Conservation (phyloP, 306 rosid species). For the Rosa multiflora region DNA sequence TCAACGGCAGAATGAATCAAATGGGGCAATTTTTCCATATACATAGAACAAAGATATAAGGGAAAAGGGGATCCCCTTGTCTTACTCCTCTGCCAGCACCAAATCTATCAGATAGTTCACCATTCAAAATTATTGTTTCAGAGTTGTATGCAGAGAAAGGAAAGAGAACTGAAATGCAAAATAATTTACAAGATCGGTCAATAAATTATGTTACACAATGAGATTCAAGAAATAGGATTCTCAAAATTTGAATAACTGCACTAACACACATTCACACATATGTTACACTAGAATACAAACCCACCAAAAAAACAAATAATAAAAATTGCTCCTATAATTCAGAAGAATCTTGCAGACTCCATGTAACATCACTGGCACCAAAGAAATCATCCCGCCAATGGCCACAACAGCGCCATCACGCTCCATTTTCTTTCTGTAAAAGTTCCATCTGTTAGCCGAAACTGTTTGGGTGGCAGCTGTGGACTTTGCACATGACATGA, state of each 20-base stretch:
- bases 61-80: too few species aligned
- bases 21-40: too few species aligned
- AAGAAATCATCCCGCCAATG: background rate
- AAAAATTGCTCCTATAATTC: constrained; percentile 13
- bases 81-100: too few species aligned
- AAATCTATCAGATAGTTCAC: too few species aligned
- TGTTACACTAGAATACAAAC: constrained; percentile 34
- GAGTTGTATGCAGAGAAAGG: background rate
- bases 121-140: background rate
- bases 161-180: constrained; percentile 5
- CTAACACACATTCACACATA: constrained; percentile 34
- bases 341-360: constrained; percentile 5
- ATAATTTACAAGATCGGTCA: constrained; percentile 34
- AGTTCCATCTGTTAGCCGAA: background rate
- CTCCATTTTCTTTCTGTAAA: background rate
- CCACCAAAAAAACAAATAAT: background rate
- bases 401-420: background rate
- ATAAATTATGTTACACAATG: constrained; percentile 34
- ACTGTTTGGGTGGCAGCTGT: background rate
- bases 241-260: constrained; percentile 42
- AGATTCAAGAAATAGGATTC: constrained; percentile 17
- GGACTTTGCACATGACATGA: background rate
- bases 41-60: too few species aligned
- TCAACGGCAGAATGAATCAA: too few species aligned
- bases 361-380: constrained; percentile 3